These are phyloP conservation scores for Mortierella sp. DNA, from an alignment of 371 early-diverging fungal species.

Conservation along the genomic window DNA sequence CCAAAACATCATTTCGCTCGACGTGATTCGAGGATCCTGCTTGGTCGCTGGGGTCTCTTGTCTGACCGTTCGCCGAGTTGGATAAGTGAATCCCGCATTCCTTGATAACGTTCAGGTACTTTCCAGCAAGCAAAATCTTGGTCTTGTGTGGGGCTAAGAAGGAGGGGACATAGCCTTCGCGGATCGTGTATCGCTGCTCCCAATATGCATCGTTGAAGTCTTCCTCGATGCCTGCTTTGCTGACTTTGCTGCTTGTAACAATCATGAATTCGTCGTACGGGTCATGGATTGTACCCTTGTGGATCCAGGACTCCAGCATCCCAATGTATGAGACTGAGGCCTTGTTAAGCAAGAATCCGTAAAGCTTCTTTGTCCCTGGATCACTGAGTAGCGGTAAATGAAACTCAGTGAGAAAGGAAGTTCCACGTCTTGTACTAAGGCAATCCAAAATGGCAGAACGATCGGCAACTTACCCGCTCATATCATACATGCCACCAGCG, in stretches of 20 bases:
- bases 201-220: slow-evolving; percentile 87
- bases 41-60: not conserved
- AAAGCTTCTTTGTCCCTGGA: slow-evolving; percentile 77
- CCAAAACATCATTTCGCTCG: slow-evolving; percentile 65
- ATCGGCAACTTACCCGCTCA: slow-evolving; percentile 68
- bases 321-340: slow-evolving; percentile 85
- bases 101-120: slow-evolving; percentile 92
- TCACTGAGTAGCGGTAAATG: slow-evolving; percentile 61
- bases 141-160: slow-evolving; percentile 78
- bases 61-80: slow-evolving; percentile 19
- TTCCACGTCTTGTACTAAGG: slow-evolving; percentile 12
- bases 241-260: slow-evolving; percentile 65
- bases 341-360: slow-evolving; percentile 77
- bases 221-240: slow-evolving; percentile 71
- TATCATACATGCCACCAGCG: slow-evolving; percentile 66
- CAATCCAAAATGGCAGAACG: not conserved
- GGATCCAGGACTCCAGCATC: slow-evolving; percentile 90
- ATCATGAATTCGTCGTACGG: slow-evolving; percentile 94
- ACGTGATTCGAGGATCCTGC: slow-evolving; percentile 63
- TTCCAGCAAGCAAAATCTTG: slow-evolving; percentile 91
- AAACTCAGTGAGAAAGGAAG: not conserved
- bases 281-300: slow-evolving; percentile 86
- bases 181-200: slow-evolving; percentile 82
- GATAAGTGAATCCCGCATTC: slow-evolving; percentile 81
- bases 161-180: slow-evolving; percentile 74